Evolutionary conservation across 805 yeast species (phyloP).

Genomic region (Candida sonorensis): DNA sequence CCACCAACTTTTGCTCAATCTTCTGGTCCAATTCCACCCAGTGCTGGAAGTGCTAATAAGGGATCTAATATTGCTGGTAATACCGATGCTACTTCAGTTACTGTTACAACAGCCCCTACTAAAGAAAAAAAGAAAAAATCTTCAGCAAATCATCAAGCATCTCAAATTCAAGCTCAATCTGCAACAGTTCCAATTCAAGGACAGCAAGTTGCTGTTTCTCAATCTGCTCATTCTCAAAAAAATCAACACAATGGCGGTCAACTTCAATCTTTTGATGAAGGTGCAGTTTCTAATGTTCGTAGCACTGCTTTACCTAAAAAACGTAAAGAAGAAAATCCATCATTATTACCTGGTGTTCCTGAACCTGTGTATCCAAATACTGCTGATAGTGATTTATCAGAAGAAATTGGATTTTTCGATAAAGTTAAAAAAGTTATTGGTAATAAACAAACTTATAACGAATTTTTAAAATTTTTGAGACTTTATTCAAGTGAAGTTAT

Average conservation of each 20-base stretch:
- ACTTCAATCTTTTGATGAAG: conserved; percentile 32
- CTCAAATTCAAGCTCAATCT: conserved; percentile 4
- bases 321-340: conserved; percentile 42
- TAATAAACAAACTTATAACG: conserved; percentile 84
- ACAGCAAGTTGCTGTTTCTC: conserved; percentile 3
- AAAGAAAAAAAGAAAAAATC: conserved; percentile 25
- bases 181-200: conserved; percentile 4
- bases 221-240: conserved; percentile 1
- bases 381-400: conserved; percentile 57
- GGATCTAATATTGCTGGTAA: too few species aligned
- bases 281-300: conserved; percentile 43
- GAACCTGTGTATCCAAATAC: conserved; percentile 66
- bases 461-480: conserved; percentile 82
- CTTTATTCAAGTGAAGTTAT: conserved; percentile 86
- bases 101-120: conserved; percentile 13
- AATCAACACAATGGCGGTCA: conserved; percentile 9
- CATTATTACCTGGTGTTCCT: conserved; percentile 78
- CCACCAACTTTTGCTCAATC: conserved; percentile 43
- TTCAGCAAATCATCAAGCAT: conserved; percentile 8
- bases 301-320: conserved; percentile 19
- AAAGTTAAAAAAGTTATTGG: conserved; percentile 84
- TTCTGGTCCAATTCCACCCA: conserved; percentile 11
- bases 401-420: conserved; percentile 88
- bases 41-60: too few species aligned
- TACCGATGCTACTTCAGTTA: background rate